These are phyloP conservation scores for Lentinula boryana DNA, from an alignment of 768 basidiomycete genomes.

Conservation along the genomic window DNA sequence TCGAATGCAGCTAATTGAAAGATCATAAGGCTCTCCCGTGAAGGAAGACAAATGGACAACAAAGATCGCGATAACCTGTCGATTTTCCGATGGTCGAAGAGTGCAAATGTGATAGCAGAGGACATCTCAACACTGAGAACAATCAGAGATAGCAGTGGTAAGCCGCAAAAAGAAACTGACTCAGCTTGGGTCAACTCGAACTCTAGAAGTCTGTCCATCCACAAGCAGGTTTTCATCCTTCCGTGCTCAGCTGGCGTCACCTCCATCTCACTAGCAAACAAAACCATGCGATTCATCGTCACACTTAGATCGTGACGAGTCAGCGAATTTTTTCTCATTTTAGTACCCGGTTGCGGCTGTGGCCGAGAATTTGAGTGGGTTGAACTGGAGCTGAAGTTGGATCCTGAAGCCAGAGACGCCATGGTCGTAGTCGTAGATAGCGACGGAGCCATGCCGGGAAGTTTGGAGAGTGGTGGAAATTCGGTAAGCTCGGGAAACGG, in stretches of 20 bases:
- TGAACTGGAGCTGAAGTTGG: constrained; percentile 4
- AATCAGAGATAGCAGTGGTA: not conserved
- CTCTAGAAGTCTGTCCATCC: constrained; percentile 59
- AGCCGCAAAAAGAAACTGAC: constrained; percentile 32
- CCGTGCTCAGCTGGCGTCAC: constrained; percentile 47
- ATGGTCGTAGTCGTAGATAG: constrained; percentile 48
- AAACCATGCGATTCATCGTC: constrained; percentile 64
- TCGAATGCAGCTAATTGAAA: constrained; percentile 41
- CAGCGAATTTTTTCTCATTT: constrained; percentile 36
- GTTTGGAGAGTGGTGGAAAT: constrained; percentile 37
- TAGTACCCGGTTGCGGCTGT: constrained; percentile 16
- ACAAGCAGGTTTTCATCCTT: constrained; percentile 65
- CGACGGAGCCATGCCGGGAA: constrained; percentile 48
- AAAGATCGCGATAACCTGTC: constrained; percentile 50
- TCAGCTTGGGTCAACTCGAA: constrained; percentile 39
- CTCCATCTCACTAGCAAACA: constrained; percentile 36
- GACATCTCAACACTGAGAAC: constrained; percentile 32
- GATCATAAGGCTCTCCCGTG: constrained; percentile 35
- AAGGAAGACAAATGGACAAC: constrained; percentile 51
- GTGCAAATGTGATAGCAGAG: constrained; percentile 44
- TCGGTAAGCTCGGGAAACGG: constrained; percentile 32
- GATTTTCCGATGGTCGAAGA: constrained; percentile 60
- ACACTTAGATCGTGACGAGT: constrained; percentile 51
- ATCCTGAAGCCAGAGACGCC: constrained; percentile 23
- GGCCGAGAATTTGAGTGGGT: not conserved